Evolutionary conservation across 352 stramenopile genomes (phyloP).

Genomic region (Phytophthora pinifolia): DNA sequence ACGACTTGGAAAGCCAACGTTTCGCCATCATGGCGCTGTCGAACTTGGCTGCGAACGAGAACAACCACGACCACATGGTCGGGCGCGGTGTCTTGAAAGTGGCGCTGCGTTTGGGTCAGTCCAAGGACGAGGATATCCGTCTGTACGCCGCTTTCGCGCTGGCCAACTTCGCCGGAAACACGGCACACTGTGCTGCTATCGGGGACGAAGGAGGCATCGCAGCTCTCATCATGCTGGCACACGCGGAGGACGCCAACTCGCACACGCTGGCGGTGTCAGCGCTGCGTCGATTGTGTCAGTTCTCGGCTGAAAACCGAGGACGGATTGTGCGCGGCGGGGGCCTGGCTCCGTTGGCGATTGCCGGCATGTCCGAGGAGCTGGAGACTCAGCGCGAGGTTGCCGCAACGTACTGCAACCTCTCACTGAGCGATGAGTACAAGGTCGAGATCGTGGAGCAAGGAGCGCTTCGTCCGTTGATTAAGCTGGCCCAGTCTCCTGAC

Average conservation of each 20-base stretch:
- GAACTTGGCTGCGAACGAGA: constrained; percentile 94
- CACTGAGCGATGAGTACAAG: constrained; percentile 92
- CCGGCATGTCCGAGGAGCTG: constrained; percentile 86
- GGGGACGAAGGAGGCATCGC: constrained; percentile 90
- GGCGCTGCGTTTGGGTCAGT: constrained; percentile 76
- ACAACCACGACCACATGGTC: constrained; percentile 93
- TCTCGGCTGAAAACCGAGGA: constrained; percentile 86
- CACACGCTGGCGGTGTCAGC: constrained; percentile 93
- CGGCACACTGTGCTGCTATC: constrained; percentile 85
- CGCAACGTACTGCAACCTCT: constrained; percentile 93
- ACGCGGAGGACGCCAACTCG: constrained; percentile 85
- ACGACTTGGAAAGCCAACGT: constrained; percentile 82
- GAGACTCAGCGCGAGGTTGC: constrained; percentile 95
- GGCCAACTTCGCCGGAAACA: constrained; percentile 92
- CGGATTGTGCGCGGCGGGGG: constrained; percentile 87
- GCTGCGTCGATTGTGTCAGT: constrained; percentile 91
- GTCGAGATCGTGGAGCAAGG: constrained; percentile 85
- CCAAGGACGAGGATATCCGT: constrained; percentile 76
- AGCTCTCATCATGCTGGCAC: constrained; percentile 89
- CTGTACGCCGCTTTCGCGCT: constrained; percentile 92
- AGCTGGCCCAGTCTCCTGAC: constrained; percentile 89
- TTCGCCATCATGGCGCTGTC: constrained; percentile 95
- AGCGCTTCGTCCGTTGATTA: constrained; percentile 79
- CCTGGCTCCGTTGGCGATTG: constrained; percentile 82
- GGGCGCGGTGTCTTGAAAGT: constrained; percentile 82